Conservation (phyloP, 768 basidiomycete species). For the Serendipita sp. region DNA sequence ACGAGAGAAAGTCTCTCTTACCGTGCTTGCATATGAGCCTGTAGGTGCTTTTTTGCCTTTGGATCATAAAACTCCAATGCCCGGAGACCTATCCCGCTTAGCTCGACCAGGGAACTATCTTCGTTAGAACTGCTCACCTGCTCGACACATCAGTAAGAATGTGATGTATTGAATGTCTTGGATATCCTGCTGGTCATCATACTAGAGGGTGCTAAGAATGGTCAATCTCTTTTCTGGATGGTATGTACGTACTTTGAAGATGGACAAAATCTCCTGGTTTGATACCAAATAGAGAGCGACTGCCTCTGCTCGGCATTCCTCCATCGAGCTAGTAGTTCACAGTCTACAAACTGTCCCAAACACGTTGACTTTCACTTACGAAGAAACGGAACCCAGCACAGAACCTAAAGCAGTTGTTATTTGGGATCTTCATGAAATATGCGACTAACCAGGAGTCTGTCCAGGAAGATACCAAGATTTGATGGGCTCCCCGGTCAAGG, state of each 20-base stretch:
- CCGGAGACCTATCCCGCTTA: conserved; percentile 28
- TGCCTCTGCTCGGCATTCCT: conserved; percentile 85
- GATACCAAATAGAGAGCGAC: conserved; percentile 68
- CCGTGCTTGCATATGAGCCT: conserved; percentile 87
- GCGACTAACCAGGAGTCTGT: conserved; percentile 41
- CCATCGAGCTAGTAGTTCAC: conserved; percentile 42
- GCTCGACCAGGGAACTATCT: background rate
- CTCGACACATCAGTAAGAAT: conserved; percentile 76
- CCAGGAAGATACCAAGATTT: conserved; percentile 80
- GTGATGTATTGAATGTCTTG: conserved; percentile 70
- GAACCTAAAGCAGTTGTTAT: conserved; percentile 22
- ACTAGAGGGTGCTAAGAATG: conserved; percentile 27
- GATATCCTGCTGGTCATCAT: conserved; percentile 46
- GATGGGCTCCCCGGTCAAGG: conserved; percentile 62
- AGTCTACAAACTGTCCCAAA: background rate
- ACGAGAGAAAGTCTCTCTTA: conserved; percentile 20
- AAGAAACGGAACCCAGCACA: conserved; percentile 74
- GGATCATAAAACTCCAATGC: conserved; percentile 78
- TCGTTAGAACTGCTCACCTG: conserved; percentile 21
- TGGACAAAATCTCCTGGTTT: conserved; percentile 58
- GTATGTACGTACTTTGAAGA: conserved; percentile 48
- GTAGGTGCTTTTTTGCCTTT: conserved; percentile 63
- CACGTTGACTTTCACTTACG: conserved; percentile 17
- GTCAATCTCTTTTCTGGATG: background rate
- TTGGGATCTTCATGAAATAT: too few species aligned